Percentiles rank a stretch among this genome's conserved stretches.
These are phyloP conservation scores for Xenoacremonium recifei DNA, from an alignment of 2,329 filamentous ascomycete genomes.

Conservation along the genomic window DNA sequence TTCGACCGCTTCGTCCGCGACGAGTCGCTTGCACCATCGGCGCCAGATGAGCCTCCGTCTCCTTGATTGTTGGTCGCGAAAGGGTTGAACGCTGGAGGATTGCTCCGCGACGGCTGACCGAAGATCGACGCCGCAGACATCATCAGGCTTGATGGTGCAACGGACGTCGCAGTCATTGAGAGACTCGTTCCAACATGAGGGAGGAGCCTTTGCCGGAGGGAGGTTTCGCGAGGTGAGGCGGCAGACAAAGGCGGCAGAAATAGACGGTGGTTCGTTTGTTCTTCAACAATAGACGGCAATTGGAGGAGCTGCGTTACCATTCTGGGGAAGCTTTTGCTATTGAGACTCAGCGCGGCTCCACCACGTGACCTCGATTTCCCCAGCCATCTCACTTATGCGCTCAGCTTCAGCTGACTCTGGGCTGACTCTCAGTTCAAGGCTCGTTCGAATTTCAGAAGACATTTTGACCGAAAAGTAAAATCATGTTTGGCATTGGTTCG, in stretches of 20 bases:
- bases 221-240: conserved; percentile 1
- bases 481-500: too few relatives aligned
- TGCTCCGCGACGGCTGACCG: conserved; percentile 33
- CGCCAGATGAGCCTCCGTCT: conserved; percentile 29
- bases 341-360: neutral
- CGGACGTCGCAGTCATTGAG: conserved; percentile 38
- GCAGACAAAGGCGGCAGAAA: neutral
- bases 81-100: conserved; percentile 34
- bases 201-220: conserved; percentile 15
- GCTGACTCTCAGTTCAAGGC: too few relatives aligned
- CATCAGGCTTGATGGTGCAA: conserved; percentile 39
- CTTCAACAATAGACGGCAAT: neutral
- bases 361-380: conserved; percentile 17
- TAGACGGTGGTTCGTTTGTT: neutral
- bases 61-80: conserved; percentile 29
- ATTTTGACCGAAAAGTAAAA: too few relatives aligned
- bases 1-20: conserved; percentile 27
- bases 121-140: conserved; percentile 35
- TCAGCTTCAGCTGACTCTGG: too few relatives aligned
- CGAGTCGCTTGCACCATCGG: conserved; percentile 28
- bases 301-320: neutral
- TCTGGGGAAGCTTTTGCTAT: conserved; percentile 16
- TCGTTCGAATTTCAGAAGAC: too few relatives aligned
- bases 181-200: conserved; percentile 33
- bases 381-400: conserved; percentile 3